Conservation (phyloP, 495 filamentous ascomycete genomes). For the Aspergillus ostianus region DNA sequence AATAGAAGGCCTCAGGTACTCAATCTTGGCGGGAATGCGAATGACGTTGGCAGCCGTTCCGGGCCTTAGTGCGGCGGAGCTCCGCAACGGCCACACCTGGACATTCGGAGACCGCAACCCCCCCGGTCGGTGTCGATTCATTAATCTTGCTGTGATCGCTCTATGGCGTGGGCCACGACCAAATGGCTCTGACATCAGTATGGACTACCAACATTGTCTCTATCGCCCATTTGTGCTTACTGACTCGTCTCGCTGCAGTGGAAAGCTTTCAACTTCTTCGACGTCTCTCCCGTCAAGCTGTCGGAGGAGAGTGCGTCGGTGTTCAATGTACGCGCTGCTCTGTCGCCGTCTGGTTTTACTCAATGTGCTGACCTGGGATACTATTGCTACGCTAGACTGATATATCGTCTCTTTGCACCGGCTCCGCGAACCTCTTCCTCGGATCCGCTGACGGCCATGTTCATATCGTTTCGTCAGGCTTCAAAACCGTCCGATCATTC, state of each 20-base stretch:
- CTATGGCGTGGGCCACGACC: constrained; percentile 35
- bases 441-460: constrained; percentile 81
- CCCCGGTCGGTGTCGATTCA: constrained; percentile 21
- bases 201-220: not conserved
- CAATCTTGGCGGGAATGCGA: not conserved
- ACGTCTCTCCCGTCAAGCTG: constrained; percentile 79
- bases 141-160: constrained; percentile 17
- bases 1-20: no score
- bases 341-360: not conserved
- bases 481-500: constrained; percentile 85
- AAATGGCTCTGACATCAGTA: constrained; percentile 53
- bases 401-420: constrained; percentile 70
- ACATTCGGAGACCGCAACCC: not conserved
- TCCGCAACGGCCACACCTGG: not conserved
- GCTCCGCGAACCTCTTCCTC: constrained; percentile 87
- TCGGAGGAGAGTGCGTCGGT: constrained; percentile 66
- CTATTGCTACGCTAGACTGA: constrained; percentile 49
- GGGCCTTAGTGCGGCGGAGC: not conserved
- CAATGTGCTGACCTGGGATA: constrained; percentile 16
- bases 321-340: constrained; percentile 52
- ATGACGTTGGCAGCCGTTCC: not conserved
- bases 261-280: constrained; percentile 99
- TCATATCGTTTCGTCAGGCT: constrained; percentile 78
- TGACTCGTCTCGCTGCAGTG: constrained; percentile 56
- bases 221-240: not conserved